phyloP scores from a whole-genome alignment of 306 rosid genomes.

The Trichosanthes truncata region DNA sequence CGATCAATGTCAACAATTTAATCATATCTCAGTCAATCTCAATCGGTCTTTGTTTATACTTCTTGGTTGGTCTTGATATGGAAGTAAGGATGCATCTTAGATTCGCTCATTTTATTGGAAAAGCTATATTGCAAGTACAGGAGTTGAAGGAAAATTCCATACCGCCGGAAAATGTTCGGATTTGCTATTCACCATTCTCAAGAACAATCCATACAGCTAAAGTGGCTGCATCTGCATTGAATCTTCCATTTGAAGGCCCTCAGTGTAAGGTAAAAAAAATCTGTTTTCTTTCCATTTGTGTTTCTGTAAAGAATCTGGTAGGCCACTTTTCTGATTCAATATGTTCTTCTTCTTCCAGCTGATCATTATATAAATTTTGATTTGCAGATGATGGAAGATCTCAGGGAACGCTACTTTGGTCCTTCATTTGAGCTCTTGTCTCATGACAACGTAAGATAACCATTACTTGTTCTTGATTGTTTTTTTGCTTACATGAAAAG shows the following conservation, averaged over 20 bases:
- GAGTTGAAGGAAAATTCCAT: conserved; percentile 39
- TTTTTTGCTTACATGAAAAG: background rate
- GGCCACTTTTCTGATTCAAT: background rate
- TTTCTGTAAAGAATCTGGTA: background rate
- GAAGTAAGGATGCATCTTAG: background rate
- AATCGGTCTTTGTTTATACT: background rate
- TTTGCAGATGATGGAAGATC: conserved; percentile 48
- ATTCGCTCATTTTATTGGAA: background rate
- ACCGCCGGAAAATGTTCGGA: conserved; percentile 46
- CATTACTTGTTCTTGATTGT: background rate
- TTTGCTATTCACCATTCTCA: conserved; percentile 80
- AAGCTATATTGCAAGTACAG: conserved; percentile 23
- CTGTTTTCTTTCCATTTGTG: background rate
- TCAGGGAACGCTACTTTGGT: conserved; percentile 77
- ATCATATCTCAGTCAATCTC: background rate
- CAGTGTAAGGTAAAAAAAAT: conserved; percentile 53
- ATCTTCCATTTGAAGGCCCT: conserved; percentile 50
- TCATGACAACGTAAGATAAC: conserved; percentile 61
- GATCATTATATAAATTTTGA: background rate
- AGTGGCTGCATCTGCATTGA: conserved; percentile 43
- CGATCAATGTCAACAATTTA: background rate
- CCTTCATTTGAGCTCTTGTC: conserved; percentile 71
- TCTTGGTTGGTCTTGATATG: background rate
- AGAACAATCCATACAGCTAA: conserved; percentile 67
- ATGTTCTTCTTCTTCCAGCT: background rate